Base-by-base conservation (phyloP, 805 yeast species). In the Candida suzukii region DNA sequence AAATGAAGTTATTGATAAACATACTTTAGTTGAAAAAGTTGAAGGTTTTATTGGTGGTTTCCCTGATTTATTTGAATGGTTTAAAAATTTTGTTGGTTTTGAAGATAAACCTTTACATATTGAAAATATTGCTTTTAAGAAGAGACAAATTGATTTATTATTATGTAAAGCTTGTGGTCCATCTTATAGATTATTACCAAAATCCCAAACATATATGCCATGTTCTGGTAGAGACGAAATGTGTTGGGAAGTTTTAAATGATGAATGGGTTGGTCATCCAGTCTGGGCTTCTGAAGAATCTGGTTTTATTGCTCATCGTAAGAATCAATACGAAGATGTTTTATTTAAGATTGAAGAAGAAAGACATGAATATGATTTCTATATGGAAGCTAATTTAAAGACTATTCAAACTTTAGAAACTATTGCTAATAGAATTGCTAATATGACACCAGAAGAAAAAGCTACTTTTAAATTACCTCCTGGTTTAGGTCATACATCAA, bases 271-370 rank as follows among this genome's bases (percentile, higher is more conserved):
- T 28, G 96, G 97, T 7, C 98, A 93, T 63, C 99, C 99, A 19
- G 95, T 96, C n/a, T 93, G 99, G 99, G 99, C 98, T 4, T 91
- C 98, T 0, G 99, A 93, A 61, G 99, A 93, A 61, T 86, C 96
- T 12, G 99, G 99, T 0, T 93, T 91, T 54, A 90, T 93, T 58
- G 96, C 99, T n/a, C 99, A 93, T 61, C 78, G 98, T 49, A 93
- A 93, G 64, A 93, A 93, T 59, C 99, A 93, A 66, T 93, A 91
- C 60, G 99, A 93, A 63, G 99, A 93, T 61, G 86, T 93, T 38
- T 66, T 93, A 41, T 90, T 88, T 68, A 83, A 95, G 59, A 87
- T 90, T 44, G 99, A 93, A 63, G 99, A 93, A 60, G 99, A 93
- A 65, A 80, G 99, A 58, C 95, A 90, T 51, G 99, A 93, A 62